Evolutionary conservation across 2,329 filamentous ascomycete genomes (phyloP).

Genomic region (Stachybotrys echinatus): DNA sequence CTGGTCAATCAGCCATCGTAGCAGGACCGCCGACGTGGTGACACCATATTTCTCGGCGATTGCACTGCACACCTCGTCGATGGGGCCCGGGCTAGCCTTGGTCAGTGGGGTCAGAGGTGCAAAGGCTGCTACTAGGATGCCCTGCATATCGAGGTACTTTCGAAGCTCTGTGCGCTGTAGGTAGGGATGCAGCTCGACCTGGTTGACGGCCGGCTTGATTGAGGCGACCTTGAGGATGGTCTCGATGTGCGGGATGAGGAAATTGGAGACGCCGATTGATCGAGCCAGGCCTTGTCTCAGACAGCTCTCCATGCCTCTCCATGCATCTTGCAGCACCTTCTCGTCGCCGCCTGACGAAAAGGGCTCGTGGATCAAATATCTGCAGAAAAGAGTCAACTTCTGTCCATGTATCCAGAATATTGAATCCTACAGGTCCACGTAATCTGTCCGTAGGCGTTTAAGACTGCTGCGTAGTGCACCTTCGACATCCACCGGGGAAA

Average conservation of each 20-base stretch:
- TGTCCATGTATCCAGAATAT: background rate
- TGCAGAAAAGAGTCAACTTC: background rate
- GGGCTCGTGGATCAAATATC: background rate
- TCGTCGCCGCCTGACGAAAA: background rate
- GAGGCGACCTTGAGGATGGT: slow-evolving; percentile 4
- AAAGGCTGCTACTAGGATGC: slow-evolving; percentile 5
- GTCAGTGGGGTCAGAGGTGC: slow-evolving; percentile 5
- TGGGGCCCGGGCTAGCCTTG: background rate
- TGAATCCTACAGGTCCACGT: slow-evolving; percentile 1
- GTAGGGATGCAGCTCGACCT: slow-evolving; percentile 12
- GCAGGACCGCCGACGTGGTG: slow-evolving; percentile 2
- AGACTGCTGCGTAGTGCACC: background rate
- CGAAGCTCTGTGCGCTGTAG: slow-evolving; percentile 6
- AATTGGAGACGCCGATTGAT: slow-evolving; percentile 10
- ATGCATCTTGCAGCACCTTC: background rate
- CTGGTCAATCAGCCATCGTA: slow-evolving; percentile 6
- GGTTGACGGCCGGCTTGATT: slow-evolving; percentile 8
- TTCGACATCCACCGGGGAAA: background rate
- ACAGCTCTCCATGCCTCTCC: slow-evolving; percentile 4
- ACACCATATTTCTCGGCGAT: slow-evolving; percentile 5
- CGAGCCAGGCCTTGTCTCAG: slow-evolving; percentile 1
- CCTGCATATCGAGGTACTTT: slow-evolving; percentile 3
- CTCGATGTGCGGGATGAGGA: slow-evolving; percentile 6
- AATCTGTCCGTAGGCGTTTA: background rate
- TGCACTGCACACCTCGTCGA: background rate